A percentile compares a stretch with the other conserved stretches of the same genome.
Evolutionary conservation across 73 alveolate genomes (phyloP).

Genomic region (Blepharisma japonicum): DNA sequence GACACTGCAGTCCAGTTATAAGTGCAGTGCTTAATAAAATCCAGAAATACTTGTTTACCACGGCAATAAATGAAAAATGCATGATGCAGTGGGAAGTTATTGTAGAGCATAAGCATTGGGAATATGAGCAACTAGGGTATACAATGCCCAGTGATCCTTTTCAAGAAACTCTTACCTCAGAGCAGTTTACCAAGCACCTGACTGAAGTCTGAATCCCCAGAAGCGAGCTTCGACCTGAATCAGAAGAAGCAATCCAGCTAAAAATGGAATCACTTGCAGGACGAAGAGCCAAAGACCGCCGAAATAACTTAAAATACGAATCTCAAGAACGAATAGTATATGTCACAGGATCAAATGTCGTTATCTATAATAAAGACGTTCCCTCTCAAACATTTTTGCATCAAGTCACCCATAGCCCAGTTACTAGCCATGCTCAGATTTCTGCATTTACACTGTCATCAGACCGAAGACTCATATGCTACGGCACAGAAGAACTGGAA

Average conservation of each 20-base stretch:
- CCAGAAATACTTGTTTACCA: not conserved
- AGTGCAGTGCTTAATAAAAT: too few species aligned
- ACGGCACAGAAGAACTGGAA: slow-evolving; percentile 74
- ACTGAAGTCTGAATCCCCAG: slow-evolving; percentile 61
- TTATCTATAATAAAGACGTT: not conserved
- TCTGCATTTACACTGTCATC: slow-evolving; percentile 67
- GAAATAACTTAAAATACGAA: slow-evolving; percentile 90
- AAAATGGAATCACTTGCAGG: slow-evolving; percentile 69
- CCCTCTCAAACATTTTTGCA: slow-evolving; percentile 38
- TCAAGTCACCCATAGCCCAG: slow-evolving; percentile 45
- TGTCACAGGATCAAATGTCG: slow-evolving; percentile 66
- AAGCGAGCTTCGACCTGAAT: slow-evolving; percentile 48
- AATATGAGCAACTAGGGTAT: slow-evolving; percentile 48
- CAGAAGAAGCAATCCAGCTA: slow-evolving; percentile 50
- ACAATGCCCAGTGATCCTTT: slow-evolving; percentile 60
- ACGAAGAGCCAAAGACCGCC: slow-evolving; percentile 92
- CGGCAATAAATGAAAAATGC: slow-evolving; percentile 45
- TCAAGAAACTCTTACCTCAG: slow-evolving; percentile 50
- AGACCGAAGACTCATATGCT: slow-evolving; percentile 69
- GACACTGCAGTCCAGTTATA: not conserved
- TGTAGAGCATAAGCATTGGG: slow-evolving; percentile 70
- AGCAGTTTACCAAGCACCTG: slow-evolving; percentile 36
- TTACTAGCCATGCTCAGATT: slow-evolving; percentile 65
- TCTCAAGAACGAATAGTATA: slow-evolving; percentile 87
- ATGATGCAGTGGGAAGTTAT: slow-evolving; percentile 54